Base-by-base conservation (phyloP, 106 monocot genomes). In the Acorus gramineus region DNA sequence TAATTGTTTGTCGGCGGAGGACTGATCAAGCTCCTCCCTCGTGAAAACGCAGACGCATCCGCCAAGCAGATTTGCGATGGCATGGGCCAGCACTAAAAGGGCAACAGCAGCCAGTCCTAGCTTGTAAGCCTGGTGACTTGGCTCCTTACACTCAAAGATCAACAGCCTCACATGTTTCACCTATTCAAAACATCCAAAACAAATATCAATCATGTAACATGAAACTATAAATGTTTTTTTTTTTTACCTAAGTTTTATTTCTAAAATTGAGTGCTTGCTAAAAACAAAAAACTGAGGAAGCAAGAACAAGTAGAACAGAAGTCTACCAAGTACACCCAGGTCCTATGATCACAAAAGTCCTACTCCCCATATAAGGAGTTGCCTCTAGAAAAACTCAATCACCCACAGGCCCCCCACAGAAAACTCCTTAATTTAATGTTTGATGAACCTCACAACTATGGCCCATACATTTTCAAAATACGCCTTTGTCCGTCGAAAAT, bases 111-210 rank as follows among this genome's bases (percentile, higher is more conserved):
- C 66, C 0, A 93, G 68, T 6, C 89, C 86, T 7, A 86, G 80
- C 64, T 67, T 71, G 72, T 84, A 93, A 8, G 89, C 93, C 52
- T 70, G 53, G 52, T 73, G 74, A 5, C 86, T 81, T 4, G 85
- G 89, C 59, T 78, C 76, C 47, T 81, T 86, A 74, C 93, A 93
- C 71, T 89, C 86, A 47, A 84, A 79, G 46, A 93, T 65, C 11
- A 81, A 72, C 45, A 85, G 46, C 47, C 63, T 74, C 73, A 86
- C 47, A 66, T 85, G 71, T 71, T 64, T 86, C 5, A 78, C 85
- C 93, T 93, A 49, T 11, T 8, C 10, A 47, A n/a, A 47, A 67
- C 5, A 42, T 7, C n/a, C 6, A 53, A 5, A 70, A 12, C 49
- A 70, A 61, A 66, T 43, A 54, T 5, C 11, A 57, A 47, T 42